phyloP scores from a whole-genome alignment of 2,329 filamentous ascomycete species.

The Sclerotinia glacialis region DNA sequence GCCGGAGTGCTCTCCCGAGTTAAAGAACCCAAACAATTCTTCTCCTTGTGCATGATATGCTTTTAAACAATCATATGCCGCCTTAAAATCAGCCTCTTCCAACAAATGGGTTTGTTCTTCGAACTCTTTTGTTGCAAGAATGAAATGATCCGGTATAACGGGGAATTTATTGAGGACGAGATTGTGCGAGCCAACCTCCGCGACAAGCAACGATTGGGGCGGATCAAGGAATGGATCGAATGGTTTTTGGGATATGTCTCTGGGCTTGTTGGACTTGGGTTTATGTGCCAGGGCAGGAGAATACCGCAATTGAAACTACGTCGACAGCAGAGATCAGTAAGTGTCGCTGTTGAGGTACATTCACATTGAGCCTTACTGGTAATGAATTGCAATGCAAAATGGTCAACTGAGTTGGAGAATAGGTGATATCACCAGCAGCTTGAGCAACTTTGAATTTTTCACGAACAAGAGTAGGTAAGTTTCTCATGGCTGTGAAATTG shows the following conservation, averaged over 20 bases:
- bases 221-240: slow-evolving; percentile 67
- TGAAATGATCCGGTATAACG: slow-evolving; percentile 67
- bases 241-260: slow-evolving; percentile 38
- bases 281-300: slow-evolving; percentile 67
- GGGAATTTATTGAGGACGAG: slow-evolving; percentile 76
- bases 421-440: slow-evolving; percentile 33
- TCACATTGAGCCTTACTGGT: slow-evolving; percentile 29
- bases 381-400: slow-evolving; percentile 34
- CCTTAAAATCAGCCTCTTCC: slow-evolving; percentile 57
- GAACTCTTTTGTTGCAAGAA: slow-evolving; percentile 63
- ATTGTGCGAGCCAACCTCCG: slow-evolving; percentile 55
- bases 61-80: slow-evolving; percentile 59
- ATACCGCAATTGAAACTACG: slow-evolving; percentile 70
- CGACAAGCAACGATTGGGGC: slow-evolving; percentile 50
- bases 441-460: slow-evolving; percentile 36
- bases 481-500: slow-evolving; percentile 13
- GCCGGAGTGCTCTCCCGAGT: slow-evolving; percentile 65
- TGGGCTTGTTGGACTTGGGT: slow-evolving; percentile 47
- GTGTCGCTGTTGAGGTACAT: background rate
- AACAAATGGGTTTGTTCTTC: slow-evolving; percentile 64
- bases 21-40: slow-evolving; percentile 44
- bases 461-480: slow-evolving; percentile 35
- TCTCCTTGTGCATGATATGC: slow-evolving; percentile 47
- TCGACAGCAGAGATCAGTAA: slow-evolving; percentile 7
- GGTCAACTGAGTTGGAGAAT: slow-evolving; percentile 36